Base-by-base conservation (phyloP, 1,284 basidiomycete species). In the Phylloboletellus chloephorus region DNA sequence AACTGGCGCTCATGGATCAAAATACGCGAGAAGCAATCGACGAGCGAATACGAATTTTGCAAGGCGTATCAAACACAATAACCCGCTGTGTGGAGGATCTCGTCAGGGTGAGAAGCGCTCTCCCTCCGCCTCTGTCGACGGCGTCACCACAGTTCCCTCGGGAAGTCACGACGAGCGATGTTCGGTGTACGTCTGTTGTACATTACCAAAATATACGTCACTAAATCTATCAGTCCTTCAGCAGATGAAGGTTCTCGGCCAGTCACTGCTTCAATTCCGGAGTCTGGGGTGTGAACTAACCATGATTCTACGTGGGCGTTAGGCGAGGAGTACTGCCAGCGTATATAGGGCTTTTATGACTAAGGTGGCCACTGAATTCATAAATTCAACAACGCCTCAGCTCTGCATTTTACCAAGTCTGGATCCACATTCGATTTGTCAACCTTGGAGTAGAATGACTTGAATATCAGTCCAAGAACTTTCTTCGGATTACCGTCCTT, bases 21-120 rank as follows among this genome's bases (percentile, higher is more conserved):
- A 57, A 83, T 21, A 86, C 84, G 15, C 69, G 87, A 34, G 82
- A 86, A 52, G 83, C 83, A 4, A 85, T 94, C 34, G 86, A 92
- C 49, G 87, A 91, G 60, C 74, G 89, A 43, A 65, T 94, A 45
- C 69, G 78, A 30, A 73, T 88, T 19, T 65, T 94, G 20, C 82
- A 88, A 62, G 73, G 77, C 22, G 81, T 92, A 21, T 86, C 87
- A 34, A 69, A 68, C 22, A 73, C 78, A 9, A 69, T 90, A 10
- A 77, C 76, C 57, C 68, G 73, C 13, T 82, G 87, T 49, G 73
- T 88, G 37, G 83, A 87, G 53, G 88, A 93, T 51, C 67, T 94
- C 44, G 74, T 82, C 58, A 67, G 78, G 47, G 67, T 89, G 58
- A 71, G 83, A 51, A 90, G 87, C 50, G 68, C 76, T 12, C 67